Percentiles rank a stretch among this genome's conserved stretches.
phyloP scores from a whole-genome alignment of 176 grass and related monocot species.

The Aegilops sharonensis region DNA sequence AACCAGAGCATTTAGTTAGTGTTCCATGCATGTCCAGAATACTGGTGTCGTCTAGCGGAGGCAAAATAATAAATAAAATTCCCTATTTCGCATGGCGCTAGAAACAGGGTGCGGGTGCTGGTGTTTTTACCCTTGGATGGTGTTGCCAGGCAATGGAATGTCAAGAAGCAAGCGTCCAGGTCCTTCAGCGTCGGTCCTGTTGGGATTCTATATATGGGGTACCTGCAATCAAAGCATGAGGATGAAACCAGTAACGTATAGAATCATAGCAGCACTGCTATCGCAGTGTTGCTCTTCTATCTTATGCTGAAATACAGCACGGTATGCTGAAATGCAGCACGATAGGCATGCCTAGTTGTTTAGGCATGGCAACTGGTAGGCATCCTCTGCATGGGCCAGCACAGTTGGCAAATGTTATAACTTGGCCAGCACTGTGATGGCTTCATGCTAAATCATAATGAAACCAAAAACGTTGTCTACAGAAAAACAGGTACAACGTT shows the following conservation, averaged over 20 bases:
- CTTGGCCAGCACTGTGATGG: constrained; percentile 11
- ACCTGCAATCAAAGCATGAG: constrained; percentile 78
- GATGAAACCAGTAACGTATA: constrained; percentile 68
- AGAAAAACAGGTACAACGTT: not conserved
- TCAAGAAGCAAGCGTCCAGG: constrained; percentile 97
- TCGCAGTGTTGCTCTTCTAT: constrained; percentile 64
- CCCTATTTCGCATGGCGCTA: not conserved
- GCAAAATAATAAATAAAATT: not conserved
- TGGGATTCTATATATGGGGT: constrained; percentile 99
- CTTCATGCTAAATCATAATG: constrained; percentile 28
- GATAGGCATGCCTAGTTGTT: constrained; percentile 52
- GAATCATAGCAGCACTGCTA: constrained; percentile 47
- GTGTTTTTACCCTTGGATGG: constrained; percentile 67
- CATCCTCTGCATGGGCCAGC: constrained; percentile 66
- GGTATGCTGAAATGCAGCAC: constrained; percentile 45
- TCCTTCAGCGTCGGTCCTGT: constrained; percentile 97
- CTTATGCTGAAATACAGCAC: constrained; percentile 51
- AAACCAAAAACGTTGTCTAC: constrained; percentile 16
- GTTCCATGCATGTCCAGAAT: not conserved
- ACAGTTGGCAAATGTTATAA: constrained; percentile 63
- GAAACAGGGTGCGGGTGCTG: constrained; percentile 25
- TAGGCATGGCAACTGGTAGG: constrained; percentile 66
- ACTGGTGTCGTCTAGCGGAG: not conserved
- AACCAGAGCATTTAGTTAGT: not conserved
- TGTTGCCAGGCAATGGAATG: constrained; percentile 82